Evolutionary conservation across 371 early-diverging fungal genomes (phyloP).

Genomic region (Apophysomyces variabilis): DNA sequence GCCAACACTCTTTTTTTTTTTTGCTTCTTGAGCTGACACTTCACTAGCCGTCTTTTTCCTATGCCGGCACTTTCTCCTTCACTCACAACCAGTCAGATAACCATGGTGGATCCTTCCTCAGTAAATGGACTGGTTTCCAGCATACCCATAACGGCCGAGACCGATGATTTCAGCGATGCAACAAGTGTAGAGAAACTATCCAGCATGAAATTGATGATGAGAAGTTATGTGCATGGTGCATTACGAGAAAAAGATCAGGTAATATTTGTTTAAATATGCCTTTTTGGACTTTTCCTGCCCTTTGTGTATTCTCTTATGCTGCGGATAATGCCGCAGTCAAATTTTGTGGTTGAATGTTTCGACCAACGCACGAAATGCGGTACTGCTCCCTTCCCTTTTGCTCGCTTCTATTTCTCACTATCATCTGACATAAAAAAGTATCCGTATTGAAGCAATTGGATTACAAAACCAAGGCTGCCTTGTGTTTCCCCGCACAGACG

Average conservation of each 20-base stretch:
- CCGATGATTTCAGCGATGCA: slow-evolving; percentile 34
- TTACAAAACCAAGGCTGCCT: slow-evolving; percentile 30
- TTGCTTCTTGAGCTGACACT: background rate
- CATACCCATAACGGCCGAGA: slow-evolving; percentile 5
- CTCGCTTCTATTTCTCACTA: background rate
- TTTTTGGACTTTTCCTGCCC: slow-evolving; percentile 15
- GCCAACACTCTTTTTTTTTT: too few species aligned
- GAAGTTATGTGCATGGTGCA: slow-evolving; percentile 44
- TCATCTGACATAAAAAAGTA: slow-evolving; percentile 1
- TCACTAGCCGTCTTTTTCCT: background rate
- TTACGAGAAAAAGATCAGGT: slow-evolving; percentile 53
- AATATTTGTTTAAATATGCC: slow-evolving; percentile 26
- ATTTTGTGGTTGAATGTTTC: background rate
- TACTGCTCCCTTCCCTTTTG: background rate
- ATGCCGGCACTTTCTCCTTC: slow-evolving; percentile 1
- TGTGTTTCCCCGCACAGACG: slow-evolving; percentile 37
- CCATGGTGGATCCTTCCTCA: background rate
- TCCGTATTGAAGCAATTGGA: background rate
- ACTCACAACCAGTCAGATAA: background rate
- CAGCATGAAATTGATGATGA: slow-evolving; percentile 53
- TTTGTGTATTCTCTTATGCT: slow-evolving; percentile 13
- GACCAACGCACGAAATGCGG: slow-evolving; percentile 3
- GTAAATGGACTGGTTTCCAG: slow-evolving; percentile 2
- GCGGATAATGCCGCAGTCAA: background rate
- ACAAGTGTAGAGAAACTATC: slow-evolving; percentile 38